Evolutionary conservation across 352 stramenopile species (phyloP), one percentile per base, ranked within the genome.

Genomic region (Saprolegnia parasitica): DNA sequence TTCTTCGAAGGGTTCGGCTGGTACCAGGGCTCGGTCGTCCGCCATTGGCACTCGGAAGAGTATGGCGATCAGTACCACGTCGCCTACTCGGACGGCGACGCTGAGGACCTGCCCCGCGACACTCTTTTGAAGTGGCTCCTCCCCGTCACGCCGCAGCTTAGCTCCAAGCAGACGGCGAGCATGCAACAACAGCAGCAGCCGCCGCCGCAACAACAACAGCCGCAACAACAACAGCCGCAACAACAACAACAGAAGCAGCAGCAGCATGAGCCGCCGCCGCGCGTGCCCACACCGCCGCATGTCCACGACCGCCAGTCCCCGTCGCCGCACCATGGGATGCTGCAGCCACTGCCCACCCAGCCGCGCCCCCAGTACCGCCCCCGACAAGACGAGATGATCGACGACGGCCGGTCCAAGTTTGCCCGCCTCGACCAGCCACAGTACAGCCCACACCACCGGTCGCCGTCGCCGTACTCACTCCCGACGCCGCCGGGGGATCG

Each of bases 21-120:
- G 63, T 70, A 62, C 29, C 21, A 70, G 23, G 63, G 63, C 42
- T 42, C 23, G 15, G 54, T 70, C 21, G 46, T 40, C 21, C 54
- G 63, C 26, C 46, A 52, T 16, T 70, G 63, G 63, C 26, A 70
- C n/a, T 70, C 63, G 13, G 42, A 40, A 6, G 63, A 70, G 10
- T 70, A 70, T 26, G 63, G 63, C 13, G 63, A 70, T 11, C 63
- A 70, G 52, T 70, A 62, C 20, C 63, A 70, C 40, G 46, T 70
- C 3, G 13, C 46, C 10, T 70, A 70, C 39, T 24, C 21, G 18
- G 63, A 70, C 39, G 63, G 50, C 32, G 63, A 70, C 26, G 54
- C 63, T 15, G 63, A 70, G 61, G 63, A 70, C 29, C 42, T 70
- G 50, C 47, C 50, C 1, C 63, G 29, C 5, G 63, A 70, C 24